Evolutionary conservation across 2,329 filamentous ascomycete genomes (phyloP), one percentile per base, ranked within the genome.

Genomic region (Seiridium unicorne): DNA sequence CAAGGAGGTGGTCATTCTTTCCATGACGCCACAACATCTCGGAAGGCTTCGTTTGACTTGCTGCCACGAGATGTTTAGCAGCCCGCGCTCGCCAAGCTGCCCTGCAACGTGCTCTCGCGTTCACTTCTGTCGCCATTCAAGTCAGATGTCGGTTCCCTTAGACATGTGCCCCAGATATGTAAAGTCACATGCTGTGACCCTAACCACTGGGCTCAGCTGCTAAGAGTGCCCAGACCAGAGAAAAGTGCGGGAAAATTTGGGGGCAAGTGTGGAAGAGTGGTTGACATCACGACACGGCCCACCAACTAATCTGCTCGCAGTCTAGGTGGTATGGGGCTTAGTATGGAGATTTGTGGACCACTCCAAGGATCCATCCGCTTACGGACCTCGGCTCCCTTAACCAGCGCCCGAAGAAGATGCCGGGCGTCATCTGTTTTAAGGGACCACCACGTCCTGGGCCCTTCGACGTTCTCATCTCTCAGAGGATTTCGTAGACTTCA

Each of bases 371-470:
- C 32, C n/a, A 34, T 53, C 49, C 49, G 49, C 49, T 53, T 53
- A 53, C 49, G 49, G 49, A 53, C 49, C 49, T 53, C 49, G 49
- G 49, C 49, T 53, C 49, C 49, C 49, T 53, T 53, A 7, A n/a
- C 18, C 32, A 38, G n/a, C n/a, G 49, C 35, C 49, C 49, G 31
- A 53, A 38, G 13, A 36, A 53, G 32, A 53, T 35, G n/a, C 49
- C 31, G 32, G 48, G 31, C 32, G n/a, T 48, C 44, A 48, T 18
- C 32, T 48, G n/a, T 48, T 48, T 26, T 26, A 26, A 26, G 18
- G 18, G 18, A 26, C 18, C 18, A 26, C 18, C 18, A 2, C 18
- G 18, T 26, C 18, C 18, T 26, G 18, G 18, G 18, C 18, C 18
- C 18, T 26, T 26, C 18, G 18, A 26, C 18, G 18, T 26, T 26